These are phyloP conservation scores for Amanita molliuscula DNA, from an alignment of 768 basidiomycete species.

Conservation along the genomic window DNA sequence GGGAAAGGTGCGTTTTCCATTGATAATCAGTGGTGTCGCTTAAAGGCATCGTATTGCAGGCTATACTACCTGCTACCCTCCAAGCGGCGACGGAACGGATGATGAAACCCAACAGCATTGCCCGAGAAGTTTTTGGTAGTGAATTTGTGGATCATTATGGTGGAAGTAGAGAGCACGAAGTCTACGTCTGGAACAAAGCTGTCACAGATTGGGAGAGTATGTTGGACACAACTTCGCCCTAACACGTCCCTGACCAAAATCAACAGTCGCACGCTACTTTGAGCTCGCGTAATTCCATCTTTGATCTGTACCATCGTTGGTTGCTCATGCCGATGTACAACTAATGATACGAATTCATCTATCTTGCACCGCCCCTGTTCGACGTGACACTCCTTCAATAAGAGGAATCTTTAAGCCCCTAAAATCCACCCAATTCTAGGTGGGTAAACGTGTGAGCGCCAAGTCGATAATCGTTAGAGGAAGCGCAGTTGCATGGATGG, in stretches of 20 bases:
- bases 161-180: conserved; percentile 87
- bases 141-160: conserved; percentile 92
- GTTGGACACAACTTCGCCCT: conserved; percentile 13
- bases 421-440: too few relatives aligned
- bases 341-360: conserved; percentile 26
- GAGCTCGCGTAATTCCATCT: conserved; percentile 47
- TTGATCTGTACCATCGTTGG: too few relatives aligned
- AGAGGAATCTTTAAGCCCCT: conserved; percentile 46
- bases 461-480: too few relatives aligned
- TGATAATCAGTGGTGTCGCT: neutral
- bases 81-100: conserved; percentile 74
- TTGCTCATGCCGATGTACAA: conserved; percentile 15
- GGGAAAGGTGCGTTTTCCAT: conserved; percentile 9
- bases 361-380: too few relatives aligned
- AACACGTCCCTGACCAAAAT: neutral
- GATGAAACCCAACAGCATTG: conserved; percentile 69
- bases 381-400: conserved; percentile 15
- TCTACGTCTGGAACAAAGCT: conserved; percentile 76
- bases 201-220: conserved; percentile 93
- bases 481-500: too few relatives aligned
- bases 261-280: conserved; percentile 79
- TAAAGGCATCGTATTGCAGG: conserved; percentile 22
- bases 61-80: conserved; percentile 73
- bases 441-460: too few relatives aligned
- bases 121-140: conserved; percentile 80